A percentile compares a stretch with the other conserved stretches of the same genome.
phyloP scores from a whole-genome alignment of 768 basidiomycete genomes.

The Amanita pallidorosea region DNA sequence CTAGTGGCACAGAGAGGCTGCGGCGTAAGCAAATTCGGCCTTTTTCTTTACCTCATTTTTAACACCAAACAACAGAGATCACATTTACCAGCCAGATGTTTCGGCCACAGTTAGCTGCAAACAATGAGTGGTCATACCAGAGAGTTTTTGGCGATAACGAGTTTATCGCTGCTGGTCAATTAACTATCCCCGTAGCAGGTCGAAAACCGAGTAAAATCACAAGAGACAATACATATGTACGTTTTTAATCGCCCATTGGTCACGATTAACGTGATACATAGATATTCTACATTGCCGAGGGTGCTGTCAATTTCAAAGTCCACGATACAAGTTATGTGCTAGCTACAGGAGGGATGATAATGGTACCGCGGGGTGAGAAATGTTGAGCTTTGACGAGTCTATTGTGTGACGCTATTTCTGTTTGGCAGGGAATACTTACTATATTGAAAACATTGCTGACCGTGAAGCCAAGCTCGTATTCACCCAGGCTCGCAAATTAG shows the following conservation, averaged over 20 bases:
- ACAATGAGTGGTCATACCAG: constrained; percentile 73
- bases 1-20: constrained; percentile 45
- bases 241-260: constrained; percentile 1
- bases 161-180: constrained; percentile 84
- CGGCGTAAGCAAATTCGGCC: constrained; percentile 47
- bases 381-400: background rate
- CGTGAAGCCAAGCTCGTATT: constrained; percentile 83
- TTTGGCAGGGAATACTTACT: constrained; percentile 76
- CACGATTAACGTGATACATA: constrained; percentile 7
- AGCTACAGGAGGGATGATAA: constrained; percentile 75
- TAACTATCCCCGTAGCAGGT: constrained; percentile 70
- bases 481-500: constrained; percentile 64
- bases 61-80: constrained; percentile 44
- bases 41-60: background rate
- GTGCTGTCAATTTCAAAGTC: constrained; percentile 79
- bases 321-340: constrained; percentile 73
- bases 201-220: constrained; percentile 81
- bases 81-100: constrained; percentile 69
- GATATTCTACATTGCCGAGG: constrained; percentile 69
- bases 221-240: constrained; percentile 73
- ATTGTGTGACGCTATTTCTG: background rate
- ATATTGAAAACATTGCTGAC: constrained; percentile 77
- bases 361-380: constrained; percentile 75
- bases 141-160: constrained; percentile 88
- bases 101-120: constrained; percentile 44